Conservation (phyloP, 768 basidiomycete species). For the Auricularia sp. region DNA sequence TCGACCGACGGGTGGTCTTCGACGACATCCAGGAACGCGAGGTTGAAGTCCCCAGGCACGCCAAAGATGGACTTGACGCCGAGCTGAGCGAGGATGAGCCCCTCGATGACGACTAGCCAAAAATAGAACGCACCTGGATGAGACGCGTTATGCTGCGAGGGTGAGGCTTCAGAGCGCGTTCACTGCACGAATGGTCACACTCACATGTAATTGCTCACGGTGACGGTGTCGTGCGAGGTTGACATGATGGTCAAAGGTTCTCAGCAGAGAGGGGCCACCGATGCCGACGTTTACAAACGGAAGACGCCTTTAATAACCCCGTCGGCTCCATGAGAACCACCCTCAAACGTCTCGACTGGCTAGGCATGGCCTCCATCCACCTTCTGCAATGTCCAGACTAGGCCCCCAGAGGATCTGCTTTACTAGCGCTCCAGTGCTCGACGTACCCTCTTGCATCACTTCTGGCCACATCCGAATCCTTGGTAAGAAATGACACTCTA, state of each 20-base stretch:
- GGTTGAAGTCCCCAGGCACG: conserved; percentile 81
- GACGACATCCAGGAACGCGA: conserved; percentile 57
- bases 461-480: too few relatives aligned
- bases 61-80: conserved; percentile 76
- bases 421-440: too few relatives aligned
- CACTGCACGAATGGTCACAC: background rate
- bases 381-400: too few relatives aligned
- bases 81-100: conserved; percentile 40
- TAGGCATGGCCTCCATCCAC: too few relatives aligned
- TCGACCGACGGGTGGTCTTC: conserved; percentile 69
- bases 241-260: background rate
- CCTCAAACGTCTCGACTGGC: too few relatives aligned
- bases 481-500: too few relatives aligned
- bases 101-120: background rate
- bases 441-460: too few relatives aligned
- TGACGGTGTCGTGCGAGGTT: background rate
- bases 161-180: background rate
- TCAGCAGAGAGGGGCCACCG: too few relatives aligned
- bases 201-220: background rate
- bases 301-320: too few relatives aligned
- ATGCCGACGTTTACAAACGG: too few relatives aligned
- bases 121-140: background rate
- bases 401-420: too few relatives aligned
- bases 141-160: background rate
- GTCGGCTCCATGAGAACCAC: too few relatives aligned